Conservation (phyloP, 2,329 filamentous ascomycete species). For the Dactylonectria macrodidyma region DNA sequence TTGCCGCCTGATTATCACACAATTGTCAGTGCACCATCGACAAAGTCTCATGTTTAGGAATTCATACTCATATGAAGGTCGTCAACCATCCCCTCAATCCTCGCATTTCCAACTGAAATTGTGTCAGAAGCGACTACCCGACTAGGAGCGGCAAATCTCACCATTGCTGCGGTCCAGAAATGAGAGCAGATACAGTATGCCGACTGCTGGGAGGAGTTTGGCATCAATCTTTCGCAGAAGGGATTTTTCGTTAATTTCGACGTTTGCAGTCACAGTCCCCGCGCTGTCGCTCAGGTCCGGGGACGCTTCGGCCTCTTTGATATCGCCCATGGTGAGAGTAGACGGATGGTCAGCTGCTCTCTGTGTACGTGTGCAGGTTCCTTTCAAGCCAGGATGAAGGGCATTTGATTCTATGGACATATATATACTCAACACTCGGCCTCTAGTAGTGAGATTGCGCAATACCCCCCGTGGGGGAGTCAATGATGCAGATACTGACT, state of each 20-base stretch:
- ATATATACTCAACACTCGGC: not conserved
- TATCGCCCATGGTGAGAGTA: constrained; percentile 1
- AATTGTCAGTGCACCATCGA: not conserved
- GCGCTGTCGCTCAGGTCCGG: constrained; percentile 41
- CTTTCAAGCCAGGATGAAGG: no score
- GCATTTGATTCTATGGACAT: no score
- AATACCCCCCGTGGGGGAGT: constrained; percentile 1
- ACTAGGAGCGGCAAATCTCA: constrained; percentile 52
- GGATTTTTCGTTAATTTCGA: constrained; percentile 66
- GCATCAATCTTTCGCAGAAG: constrained; percentile 71
- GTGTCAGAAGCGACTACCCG: constrained; percentile 34
- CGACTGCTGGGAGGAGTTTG: constrained; percentile 67
- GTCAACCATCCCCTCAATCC: constrained; percentile 67
- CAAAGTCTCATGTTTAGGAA: rapidly evolving
- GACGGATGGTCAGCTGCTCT: no score
- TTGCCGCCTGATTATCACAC: constrained; percentile 62
- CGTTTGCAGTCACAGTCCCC: constrained; percentile 18
- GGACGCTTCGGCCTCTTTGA: constrained; percentile 18
- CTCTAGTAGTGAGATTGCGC: not conserved
- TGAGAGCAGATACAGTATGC: constrained; percentile 68
- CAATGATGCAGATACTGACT: not conserved
- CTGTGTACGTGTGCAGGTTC: no score
- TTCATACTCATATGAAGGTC: constrained; percentile 68
- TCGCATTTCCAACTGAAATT: constrained; percentile 70
- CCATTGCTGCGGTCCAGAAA: constrained; percentile 73